phyloP scores from a whole-genome alignment of 768 basidiomycete genomes.

The Calocera cornea region DNA sequence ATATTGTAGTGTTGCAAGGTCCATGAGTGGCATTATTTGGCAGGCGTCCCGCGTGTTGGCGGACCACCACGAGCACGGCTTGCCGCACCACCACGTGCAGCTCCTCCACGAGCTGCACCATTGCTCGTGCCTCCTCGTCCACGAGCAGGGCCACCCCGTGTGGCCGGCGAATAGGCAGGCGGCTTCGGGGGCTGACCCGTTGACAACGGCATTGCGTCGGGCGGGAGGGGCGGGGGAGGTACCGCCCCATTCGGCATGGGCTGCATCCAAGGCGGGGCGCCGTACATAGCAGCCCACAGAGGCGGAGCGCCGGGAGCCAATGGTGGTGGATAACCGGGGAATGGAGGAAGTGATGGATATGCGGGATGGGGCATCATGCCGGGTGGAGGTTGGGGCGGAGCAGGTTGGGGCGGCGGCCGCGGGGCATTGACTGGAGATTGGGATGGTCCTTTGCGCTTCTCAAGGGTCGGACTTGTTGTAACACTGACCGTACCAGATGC shows the following conservation, averaged over 20 bases:
- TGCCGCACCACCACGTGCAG: background rate
- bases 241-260: background rate
- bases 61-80: background rate
- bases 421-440: background rate
- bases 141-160: background rate
- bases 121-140: background rate
- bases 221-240: background rate
- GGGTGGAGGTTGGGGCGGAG: background rate
- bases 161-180: background rate
- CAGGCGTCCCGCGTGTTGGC: background rate
- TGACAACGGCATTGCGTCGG: background rate
- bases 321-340: background rate
- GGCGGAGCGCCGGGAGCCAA: background rate
- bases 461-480: background rate
- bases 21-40: background rate
- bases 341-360: background rate
- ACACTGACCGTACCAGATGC: background rate
- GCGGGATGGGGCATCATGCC: background rate
- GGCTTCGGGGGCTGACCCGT: background rate
- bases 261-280: background rate
- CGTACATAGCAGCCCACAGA: background rate
- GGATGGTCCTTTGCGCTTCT: background rate
- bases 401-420: background rate
- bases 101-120: background rate
- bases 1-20: background rate